Base-by-base conservation (phyloP, 1,284 basidiomycete genomes). In the Cutaneotrichosporon daszewskae region DNA sequence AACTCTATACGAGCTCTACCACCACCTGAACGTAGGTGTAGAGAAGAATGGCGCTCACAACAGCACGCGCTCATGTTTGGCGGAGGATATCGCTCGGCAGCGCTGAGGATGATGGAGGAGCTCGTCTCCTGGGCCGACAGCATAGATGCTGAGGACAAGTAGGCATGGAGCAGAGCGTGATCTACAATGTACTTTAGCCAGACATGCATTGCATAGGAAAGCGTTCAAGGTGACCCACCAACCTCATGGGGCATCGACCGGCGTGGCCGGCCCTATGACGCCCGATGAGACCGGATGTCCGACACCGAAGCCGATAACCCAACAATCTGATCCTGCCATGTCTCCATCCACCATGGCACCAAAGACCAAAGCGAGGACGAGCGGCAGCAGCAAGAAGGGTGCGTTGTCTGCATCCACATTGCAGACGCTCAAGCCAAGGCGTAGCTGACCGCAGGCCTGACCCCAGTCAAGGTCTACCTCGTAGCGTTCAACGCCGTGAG, bases 1-100 rank as follows among this genome's bases (percentile, higher is more conserved):
- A 27, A 78, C 83, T 46, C 70, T 90, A 22, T 91, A 91, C 59
- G 82, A 89, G 68, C 71, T 90, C 31, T 92, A 87, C 55, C 88
- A 92, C 68, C 87, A 90, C 62, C 72, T 91, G 50, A 92, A 91
- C 36, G 68, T 69, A 43, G 46, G 61, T 53, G 13, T 10, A 12
- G 7, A n/a, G 16, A 10, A 17, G 1, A 13, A n/a, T 4, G 6
- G 8, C 16, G 23, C 44, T 38, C 36, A 52, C 39, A 13, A 6
- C 46, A 70, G 68, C 68, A 70, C 39, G 58, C 60, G 5, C 46
- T 69, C 29, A 64, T 71, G 60, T 71, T 71, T 47, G 67, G 68
- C 9, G 64, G 67, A 1, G 49, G 57, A 2, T 71, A 71, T 38
- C 53, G 50, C 16, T 40, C 44, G 11, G 60, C 60, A 4, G 57